These are phyloP conservation scores for Phytophthora pseudosyringae DNA, from an alignment of 352 stramenopile genomes.

Conservation along the genomic window DNA sequence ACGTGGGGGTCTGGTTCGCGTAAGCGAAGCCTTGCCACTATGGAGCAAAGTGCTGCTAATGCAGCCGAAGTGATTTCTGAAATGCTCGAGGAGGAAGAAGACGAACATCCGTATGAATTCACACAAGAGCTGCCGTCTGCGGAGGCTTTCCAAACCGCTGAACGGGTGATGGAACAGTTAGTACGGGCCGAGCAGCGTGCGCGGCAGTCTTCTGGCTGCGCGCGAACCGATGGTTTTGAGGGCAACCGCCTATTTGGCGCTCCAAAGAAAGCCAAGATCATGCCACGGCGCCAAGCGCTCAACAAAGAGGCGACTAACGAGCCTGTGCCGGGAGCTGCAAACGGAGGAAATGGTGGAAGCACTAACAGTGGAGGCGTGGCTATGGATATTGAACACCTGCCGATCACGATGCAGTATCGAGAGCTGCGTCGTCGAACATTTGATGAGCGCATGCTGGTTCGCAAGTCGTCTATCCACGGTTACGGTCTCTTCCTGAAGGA, in stretches of 20 bases:
- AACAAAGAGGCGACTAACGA: conserved; percentile 50
- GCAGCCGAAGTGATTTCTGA: conserved; percentile 15
- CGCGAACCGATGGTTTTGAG: conserved; percentile 87
- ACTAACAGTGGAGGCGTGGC: conserved; percentile 40
- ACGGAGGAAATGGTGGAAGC: conserved; percentile 16
- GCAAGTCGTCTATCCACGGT: conserved; percentile 95
- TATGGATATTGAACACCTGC: conserved; percentile 86
- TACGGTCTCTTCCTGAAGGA: conserved; percentile 97
- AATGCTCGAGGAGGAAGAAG: conserved; percentile 27
- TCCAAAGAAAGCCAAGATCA: conserved; percentile 42
- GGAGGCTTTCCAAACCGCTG: conserved; percentile 79
- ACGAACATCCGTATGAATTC: conserved; percentile 85
- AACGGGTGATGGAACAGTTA: conserved; percentile 82
- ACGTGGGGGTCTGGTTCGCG: conserved; percentile 28
- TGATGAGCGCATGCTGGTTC: conserved; percentile 90
- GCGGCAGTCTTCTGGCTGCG: conserved; percentile 83
- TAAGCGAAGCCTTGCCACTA: conserved; percentile 37
- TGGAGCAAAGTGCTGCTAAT: conserved; percentile 28
- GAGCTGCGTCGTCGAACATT: conserved; percentile 92
- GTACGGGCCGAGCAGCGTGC: conserved; percentile 85
- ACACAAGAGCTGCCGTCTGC: conserved; percentile 75
- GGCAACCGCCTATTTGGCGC: conserved; percentile 56
- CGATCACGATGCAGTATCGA: conserved; percentile 91
- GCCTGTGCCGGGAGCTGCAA: conserved; percentile 23
- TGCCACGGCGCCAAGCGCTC: conserved; percentile 38